phyloP scores from a whole-genome alignment of 2,329 filamentous ascomycete species.

The Cladosporium sp. region DNA sequence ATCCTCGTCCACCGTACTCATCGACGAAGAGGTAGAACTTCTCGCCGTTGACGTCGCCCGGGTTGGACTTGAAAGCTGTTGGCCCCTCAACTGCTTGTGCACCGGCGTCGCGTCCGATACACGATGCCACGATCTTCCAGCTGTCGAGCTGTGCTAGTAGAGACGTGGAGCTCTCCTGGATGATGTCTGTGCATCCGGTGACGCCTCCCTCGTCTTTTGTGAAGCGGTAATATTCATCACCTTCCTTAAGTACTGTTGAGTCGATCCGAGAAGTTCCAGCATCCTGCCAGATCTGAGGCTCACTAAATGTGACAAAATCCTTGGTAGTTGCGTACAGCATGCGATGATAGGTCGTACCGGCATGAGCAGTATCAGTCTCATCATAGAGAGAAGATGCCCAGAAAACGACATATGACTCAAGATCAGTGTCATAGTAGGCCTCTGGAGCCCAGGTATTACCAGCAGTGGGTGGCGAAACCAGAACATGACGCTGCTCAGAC shows the following conservation, averaged over 20 bases:
- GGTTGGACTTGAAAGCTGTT: slow-evolving; percentile 50
- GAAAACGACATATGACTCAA: slow-evolving; percentile 43
- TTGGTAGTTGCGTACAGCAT: slow-evolving; percentile 51
- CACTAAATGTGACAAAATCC: slow-evolving; percentile 49
- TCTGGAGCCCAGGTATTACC: slow-evolving; percentile 55
- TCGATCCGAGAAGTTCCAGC: slow-evolving; percentile 50
- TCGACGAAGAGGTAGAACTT: slow-evolving; percentile 56
- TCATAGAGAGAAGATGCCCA: slow-evolving; percentile 48
- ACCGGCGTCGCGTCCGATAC: slow-evolving; percentile 50
- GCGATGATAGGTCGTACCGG: slow-evolving; percentile 45
- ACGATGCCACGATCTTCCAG: slow-evolving; percentile 45
- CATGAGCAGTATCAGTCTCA: slow-evolving; percentile 39
- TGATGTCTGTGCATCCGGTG: slow-evolving; percentile 53
- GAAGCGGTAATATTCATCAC: slow-evolving; percentile 47
- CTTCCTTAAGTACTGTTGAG: slow-evolving; percentile 46
- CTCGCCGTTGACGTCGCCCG: slow-evolving; percentile 46
- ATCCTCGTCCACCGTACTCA: slow-evolving; percentile 49
- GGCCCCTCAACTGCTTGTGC: slow-evolving; percentile 49
- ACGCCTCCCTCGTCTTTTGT: slow-evolving; percentile 52
- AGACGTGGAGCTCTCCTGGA: slow-evolving; percentile 46
- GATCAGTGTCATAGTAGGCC: slow-evolving; percentile 45
- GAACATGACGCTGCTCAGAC: slow-evolving; percentile 48
- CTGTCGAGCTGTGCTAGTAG: slow-evolving; percentile 39
- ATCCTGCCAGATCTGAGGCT: slow-evolving; percentile 50
- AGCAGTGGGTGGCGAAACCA: slow-evolving; percentile 46